Conservation (phyloP, 2,329 filamentous ascomycete species). For the Ilyonectria destructans region DNA sequence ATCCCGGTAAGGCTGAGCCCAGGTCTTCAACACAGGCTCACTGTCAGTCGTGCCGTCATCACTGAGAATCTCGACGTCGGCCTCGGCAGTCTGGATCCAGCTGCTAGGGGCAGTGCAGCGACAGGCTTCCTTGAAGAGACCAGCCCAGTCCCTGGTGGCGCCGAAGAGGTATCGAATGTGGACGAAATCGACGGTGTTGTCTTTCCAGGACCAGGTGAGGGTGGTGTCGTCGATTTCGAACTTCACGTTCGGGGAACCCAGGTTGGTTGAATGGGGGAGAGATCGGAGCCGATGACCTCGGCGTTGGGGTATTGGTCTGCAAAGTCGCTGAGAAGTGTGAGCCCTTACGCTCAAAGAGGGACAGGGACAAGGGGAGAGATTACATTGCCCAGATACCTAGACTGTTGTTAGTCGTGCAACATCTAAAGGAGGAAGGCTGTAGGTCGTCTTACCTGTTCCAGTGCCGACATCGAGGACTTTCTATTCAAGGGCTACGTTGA, state of each 20-base stretch:
- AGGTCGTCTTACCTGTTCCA: conserved; percentile 43
- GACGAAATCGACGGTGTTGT: conserved; percentile 35
- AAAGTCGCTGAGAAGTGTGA: conserved; percentile 36
- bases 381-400: conserved; percentile 35
- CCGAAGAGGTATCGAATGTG: conserved; percentile 43
- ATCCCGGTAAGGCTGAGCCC: conserved; percentile 35
- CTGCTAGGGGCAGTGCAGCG: conserved; percentile 40
- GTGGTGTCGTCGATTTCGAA: conserved; percentile 44
- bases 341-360: background rate
- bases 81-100: conserved; percentile 40
- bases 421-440: background rate
- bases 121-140: conserved; percentile 36
- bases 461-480: conserved; percentile 47
- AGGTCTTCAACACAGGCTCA: conserved; percentile 26
- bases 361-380: background rate
- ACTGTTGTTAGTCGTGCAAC: background rate
- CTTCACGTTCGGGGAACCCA: conserved; percentile 43
- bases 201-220: conserved; percentile 37
- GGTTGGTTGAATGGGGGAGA: conserved; percentile 39
- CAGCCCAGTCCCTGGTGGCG: conserved; percentile 39
- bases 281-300: conserved; percentile 39
- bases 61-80: conserved; percentile 30
- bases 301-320: conserved; percentile 36
- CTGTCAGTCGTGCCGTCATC: conserved; percentile 38
- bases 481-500: conserved; percentile 30